Conservation (phyloP, 2,329 filamentous ascomycete genomes). For the Metarhizium album region DNA sequence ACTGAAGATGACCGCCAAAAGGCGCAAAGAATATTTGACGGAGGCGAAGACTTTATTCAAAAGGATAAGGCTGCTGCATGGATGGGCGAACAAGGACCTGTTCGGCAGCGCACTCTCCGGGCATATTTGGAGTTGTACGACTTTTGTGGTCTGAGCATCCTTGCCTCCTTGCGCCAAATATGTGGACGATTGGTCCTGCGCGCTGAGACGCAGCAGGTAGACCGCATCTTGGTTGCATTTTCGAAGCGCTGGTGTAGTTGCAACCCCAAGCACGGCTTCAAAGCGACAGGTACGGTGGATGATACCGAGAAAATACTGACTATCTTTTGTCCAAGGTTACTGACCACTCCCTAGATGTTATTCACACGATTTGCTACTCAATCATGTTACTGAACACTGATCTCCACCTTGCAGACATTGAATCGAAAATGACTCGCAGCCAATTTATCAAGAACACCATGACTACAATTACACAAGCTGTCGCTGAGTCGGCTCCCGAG, state of each 20-base stretch:
- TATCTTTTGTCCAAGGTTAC: neutral
- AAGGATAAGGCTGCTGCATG: conserved; percentile 76
- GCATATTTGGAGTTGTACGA: conserved; percentile 94
- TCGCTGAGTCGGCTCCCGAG: conserved; percentile 60
- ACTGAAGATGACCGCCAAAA: conserved; percentile 63
- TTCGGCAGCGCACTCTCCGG: conserved; percentile 45
- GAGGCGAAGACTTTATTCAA: conserved; percentile 68
- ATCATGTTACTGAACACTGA: conserved; percentile 93
- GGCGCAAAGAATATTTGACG: conserved; percentile 74
- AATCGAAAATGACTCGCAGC: conserved; percentile 87
- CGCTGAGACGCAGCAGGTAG: conserved; percentile 92
- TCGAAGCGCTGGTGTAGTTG: conserved; percentile 87
- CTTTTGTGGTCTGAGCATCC: conserved; percentile 70
- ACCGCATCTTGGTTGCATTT: conserved; percentile 84
- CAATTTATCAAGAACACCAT: conserved; percentile 97
- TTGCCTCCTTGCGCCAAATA: conserved; percentile 66
- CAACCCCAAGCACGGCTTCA: conserved; percentile 90
- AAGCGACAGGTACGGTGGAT: conserved; percentile 56
- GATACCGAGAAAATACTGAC: neutral
- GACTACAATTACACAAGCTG: conserved; percentile 70
- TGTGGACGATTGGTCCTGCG: conserved; percentile 74
- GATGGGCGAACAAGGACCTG: conserved; percentile 65
- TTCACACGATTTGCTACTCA: conserved; percentile 95
- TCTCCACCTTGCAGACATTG: conserved; percentile 87
- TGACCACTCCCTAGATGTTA: conserved; percentile 49